These are phyloP conservation scores for Tricholoma terreum DNA, from an alignment of 768 basidiomycete species.

Conservation along the genomic window DNA sequence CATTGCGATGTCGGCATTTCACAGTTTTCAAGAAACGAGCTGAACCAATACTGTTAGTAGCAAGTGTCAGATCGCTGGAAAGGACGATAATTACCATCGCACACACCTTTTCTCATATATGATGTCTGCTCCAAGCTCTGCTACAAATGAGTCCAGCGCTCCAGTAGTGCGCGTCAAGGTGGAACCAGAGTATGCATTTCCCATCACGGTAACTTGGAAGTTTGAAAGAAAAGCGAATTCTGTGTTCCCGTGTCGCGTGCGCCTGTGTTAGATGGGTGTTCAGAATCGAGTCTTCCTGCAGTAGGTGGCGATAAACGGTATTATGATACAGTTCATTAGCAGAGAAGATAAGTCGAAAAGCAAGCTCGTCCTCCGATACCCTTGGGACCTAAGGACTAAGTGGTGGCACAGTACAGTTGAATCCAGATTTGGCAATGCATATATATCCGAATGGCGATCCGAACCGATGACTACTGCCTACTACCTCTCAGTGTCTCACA, in stretches of 20 bases:
- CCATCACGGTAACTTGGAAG: slow-evolving; percentile 46
- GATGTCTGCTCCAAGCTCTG: slow-evolving; percentile 83
- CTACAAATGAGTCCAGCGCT: slow-evolving; percentile 87
- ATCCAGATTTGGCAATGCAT: too few relatives aligned
- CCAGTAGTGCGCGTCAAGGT: slow-evolving; percentile 70
- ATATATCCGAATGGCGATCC: too few relatives aligned
- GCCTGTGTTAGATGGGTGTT: background rate
- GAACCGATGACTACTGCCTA: too few relatives aligned
- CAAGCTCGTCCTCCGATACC: too few relatives aligned
- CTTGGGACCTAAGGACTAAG: too few relatives aligned
- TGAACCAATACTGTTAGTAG: slow-evolving; percentile 21
- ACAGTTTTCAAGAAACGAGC: slow-evolving; percentile 67
- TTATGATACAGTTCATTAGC: background rate
- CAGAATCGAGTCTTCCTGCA: background rate
- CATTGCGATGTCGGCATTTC: slow-evolving; percentile 80
- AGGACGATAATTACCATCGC: background rate
- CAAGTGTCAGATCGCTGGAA: background rate
- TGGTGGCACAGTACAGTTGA: too few relatives aligned
- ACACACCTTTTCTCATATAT: slow-evolving; percentile 87
- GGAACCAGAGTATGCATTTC: slow-evolving; percentile 72
- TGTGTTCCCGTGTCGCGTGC: background rate
- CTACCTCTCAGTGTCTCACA: too few relatives aligned
- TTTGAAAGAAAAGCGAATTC: background rate
- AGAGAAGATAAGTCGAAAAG: background rate
- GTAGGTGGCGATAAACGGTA: background rate